Base-by-base conservation (phyloP, 495 filamentous ascomycete genomes). In the Pseudoneurospora amorphoporcata region DNA sequence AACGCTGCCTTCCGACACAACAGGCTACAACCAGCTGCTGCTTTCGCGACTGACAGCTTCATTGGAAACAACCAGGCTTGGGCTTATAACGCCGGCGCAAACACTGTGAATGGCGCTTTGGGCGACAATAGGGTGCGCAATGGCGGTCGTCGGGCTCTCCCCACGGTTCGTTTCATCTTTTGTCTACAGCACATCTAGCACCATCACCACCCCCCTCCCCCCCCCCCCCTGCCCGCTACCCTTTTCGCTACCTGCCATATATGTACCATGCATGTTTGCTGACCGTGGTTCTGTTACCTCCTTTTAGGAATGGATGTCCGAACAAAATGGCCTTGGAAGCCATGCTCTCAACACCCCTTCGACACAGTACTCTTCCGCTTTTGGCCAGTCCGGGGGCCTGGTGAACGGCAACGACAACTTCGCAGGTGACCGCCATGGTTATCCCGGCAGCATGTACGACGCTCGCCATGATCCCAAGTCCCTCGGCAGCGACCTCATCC, bases 401-500 rank as follows among this genome's bases (percentile, higher is more conserved):
- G 72, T 78, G 74, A 82, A 78, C 70, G 77, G 78, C 65, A 77
- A 78, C 19, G 72, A 53, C n/a, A 47, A 38, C 74, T 80, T 78
- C 68, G 73, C 74, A 23, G 73, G 43, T 35, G 79, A 77, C 29
- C 79, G 76, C 65, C 77, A 77, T 69, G 77, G 70, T 38, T 81
- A 80, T 53, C 65, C 70, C 3, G 72, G 74, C 72, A 76, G 69
- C 73, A 75, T 82, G 71, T 79, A 79, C 76, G 79, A 80, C 39
- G 73, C 76, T 68, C 80, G 79, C 69, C 78, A 79, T 69, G 79
- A 80, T 39, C 14, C 79, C 70, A 80, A 80, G 72, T 41, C 76
- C 10, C 73, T 84, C 42, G 79, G 81, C 23, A 83, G 76, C 72
- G 94, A 98, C 83, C 87, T 99, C 73, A 99, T 99, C 73, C 95